A percentile compares a stretch with the other conserved stretches of the same genome.
Conservation (phyloP, 805 yeast genomes). For the Cyberlindnera mycetangii region DNA sequence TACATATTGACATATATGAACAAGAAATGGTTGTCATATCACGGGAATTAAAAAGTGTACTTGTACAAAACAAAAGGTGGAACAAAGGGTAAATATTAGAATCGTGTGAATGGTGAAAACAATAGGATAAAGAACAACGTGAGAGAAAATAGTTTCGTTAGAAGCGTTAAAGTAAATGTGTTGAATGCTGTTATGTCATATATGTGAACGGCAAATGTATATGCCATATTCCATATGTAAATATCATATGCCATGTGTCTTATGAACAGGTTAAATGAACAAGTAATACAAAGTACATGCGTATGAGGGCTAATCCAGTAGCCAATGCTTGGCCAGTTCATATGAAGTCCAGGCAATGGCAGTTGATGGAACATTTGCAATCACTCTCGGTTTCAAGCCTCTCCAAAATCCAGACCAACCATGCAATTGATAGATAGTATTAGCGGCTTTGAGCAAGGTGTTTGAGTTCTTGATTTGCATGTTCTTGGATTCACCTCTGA, state of each 20-base stretch:
- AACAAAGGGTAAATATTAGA: no score
- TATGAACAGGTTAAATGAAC: background rate
- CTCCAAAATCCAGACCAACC: conserved; percentile 70
- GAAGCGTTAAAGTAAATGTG: background rate
- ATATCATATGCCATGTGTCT: background rate
- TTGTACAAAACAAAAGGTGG: no score
- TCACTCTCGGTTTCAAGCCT: conserved; percentile 87
- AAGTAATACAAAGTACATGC: no score
- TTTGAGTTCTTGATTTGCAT: conserved; percentile 50
- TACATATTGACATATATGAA: no score
- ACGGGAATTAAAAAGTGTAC: no score
- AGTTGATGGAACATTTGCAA: conserved; percentile 91
- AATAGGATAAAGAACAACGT: background rate
- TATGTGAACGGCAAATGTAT: background rate
- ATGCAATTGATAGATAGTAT: conserved; percentile 55
- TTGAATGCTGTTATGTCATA: background rate
- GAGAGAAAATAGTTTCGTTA: background rate
- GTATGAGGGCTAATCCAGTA: conserved; percentile 20
- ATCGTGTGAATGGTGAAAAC: background rate
- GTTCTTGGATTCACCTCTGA: conserved; percentile 55
- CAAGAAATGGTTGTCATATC: no score
- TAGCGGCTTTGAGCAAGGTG: conserved; percentile 70
- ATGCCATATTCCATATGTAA: background rate
- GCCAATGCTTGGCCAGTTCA: conserved; percentile 81
- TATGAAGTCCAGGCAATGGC: conserved; percentile 98